These are phyloP conservation scores for Vanrija humicola DNA, from an alignment of 1,284 basidiomycete species.

Conservation along the genomic window DNA sequence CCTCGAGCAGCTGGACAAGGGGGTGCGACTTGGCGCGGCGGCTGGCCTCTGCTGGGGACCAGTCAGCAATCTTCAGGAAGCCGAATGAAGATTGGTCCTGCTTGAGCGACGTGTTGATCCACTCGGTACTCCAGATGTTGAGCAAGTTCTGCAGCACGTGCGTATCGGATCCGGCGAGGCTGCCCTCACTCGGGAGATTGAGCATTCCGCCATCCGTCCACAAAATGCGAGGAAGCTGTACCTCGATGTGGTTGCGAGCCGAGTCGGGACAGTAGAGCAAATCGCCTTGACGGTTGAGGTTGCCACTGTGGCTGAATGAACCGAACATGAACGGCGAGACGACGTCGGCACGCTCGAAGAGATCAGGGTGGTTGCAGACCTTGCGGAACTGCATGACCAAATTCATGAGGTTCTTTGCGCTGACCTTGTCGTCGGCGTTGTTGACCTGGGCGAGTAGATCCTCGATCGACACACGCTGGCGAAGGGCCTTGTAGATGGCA, in stretches of 20 bases:
- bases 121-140: slow-evolving; percentile 86
- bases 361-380: slow-evolving; percentile 97
- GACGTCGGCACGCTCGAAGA: slow-evolving; percentile 97
- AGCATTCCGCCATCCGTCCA: slow-evolving; percentile 75
- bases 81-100: slow-evolving; percentile 61
- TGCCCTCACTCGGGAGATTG: slow-evolving; percentile 61
- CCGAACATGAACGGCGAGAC: slow-evolving; percentile 87
- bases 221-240: slow-evolving; percentile 69
- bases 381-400: slow-evolving; percentile 99
- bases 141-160: slow-evolving; percentile 67
- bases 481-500: slow-evolving; percentile 82
- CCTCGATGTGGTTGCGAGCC: slow-evolving; percentile 79
- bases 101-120: slow-evolving; percentile 69
- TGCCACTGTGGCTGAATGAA: slow-evolving; percentile 74
- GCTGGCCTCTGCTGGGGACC: slow-evolving; percentile 60
- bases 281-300: slow-evolving; percentile 80
- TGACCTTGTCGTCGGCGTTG: slow-evolving; percentile 67
- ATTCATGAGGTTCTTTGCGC: slow-evolving; percentile 80
- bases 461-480: slow-evolving; percentile 89
- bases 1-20: slow-evolving; percentile 23
- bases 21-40: slow-evolving; percentile 52
- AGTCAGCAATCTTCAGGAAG: slow-evolving; percentile 67
- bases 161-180: slow-evolving; percentile 58
- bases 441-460: slow-evolving; percentile 92
- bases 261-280: slow-evolving; percentile 71